Evolutionary conservation across 2,329 filamentous ascomycete species (phyloP).

Genomic region (Aspergillus candidus): DNA sequence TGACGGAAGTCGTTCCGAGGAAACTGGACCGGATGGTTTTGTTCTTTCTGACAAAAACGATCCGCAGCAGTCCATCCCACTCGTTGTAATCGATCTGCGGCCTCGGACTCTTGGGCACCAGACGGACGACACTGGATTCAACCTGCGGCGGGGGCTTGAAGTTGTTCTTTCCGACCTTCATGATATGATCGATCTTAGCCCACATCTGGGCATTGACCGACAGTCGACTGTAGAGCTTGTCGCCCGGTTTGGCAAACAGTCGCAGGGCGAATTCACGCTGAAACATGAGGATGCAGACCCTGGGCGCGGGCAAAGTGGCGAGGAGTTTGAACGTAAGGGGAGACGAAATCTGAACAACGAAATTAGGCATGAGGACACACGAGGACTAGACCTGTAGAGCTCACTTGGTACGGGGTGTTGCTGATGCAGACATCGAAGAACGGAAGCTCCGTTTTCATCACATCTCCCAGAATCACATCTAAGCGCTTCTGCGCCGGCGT

Average conservation of each 20-base stretch:
- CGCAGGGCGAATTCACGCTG: constrained; percentile 92
- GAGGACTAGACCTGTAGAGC: constrained; percentile 3
- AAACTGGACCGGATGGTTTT: constrained; percentile 79
- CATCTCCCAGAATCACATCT: constrained; percentile 84
- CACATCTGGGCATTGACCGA: constrained; percentile 94
- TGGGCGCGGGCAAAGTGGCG: constrained; percentile 70
- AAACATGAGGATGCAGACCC: constrained; percentile 78
- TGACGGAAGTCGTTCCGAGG: constrained; percentile 70
- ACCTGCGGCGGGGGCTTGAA: constrained; percentile 93
- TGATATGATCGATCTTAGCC: constrained; percentile 63
- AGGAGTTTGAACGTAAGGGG: constrained; percentile 89
- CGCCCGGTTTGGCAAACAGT: constrained; percentile 79
- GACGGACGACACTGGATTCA: constrained; percentile 82
- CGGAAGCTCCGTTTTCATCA: constrained; percentile 78
- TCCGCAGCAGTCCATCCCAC: constrained; percentile 82
- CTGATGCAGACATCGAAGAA: constrained; percentile 79
- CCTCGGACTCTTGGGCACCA: constrained; percentile 78
- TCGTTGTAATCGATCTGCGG: constrained; percentile 90
- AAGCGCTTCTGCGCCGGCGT: constrained; percentile 77
- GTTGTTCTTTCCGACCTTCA: constrained; percentile 95
- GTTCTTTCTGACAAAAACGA: constrained; percentile 84
- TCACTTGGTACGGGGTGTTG: constrained; percentile 65
- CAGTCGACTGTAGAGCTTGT: constrained; percentile 83
- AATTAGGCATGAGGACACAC: constrained; percentile 1
- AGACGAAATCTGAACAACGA: constrained; percentile 63